A percentile compares a stretch with the other conserved stretches of the same genome.
Conservation (phyloP, 257 asterid genomes). For the Orobanche coerulescens region DNA sequence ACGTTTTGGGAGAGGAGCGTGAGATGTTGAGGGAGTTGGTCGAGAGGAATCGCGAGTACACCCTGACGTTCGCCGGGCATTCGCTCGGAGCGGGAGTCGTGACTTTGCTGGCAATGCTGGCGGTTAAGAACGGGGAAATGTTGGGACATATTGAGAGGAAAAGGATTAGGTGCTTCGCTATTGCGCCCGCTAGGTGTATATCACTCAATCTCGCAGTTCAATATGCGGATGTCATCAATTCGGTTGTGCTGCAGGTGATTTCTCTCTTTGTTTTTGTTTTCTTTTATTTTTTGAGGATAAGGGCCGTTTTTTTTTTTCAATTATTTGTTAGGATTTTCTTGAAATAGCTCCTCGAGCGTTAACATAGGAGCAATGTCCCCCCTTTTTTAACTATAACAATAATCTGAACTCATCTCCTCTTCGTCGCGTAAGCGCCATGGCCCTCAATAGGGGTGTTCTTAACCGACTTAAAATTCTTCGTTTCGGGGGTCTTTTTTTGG, state of each 20-base stretch:
- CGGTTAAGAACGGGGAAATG: conserved; percentile 62
- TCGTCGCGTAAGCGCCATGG: too few relatives aligned
- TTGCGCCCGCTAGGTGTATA: conserved; percentile 96
- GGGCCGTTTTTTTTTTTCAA: neutral
- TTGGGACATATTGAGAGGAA: conserved; percentile 67
- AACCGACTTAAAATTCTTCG: too few relatives aligned
- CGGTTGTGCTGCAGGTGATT: conserved; percentile 78
- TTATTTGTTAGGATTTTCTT: neutral
- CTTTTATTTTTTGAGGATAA: neutral
- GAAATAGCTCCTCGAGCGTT: neutral
- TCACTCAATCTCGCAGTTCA: conserved; percentile 89
- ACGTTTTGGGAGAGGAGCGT: conserved; percentile 61
- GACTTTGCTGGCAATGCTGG: conserved; percentile 72
- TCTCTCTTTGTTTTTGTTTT: neutral
- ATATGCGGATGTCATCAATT: conserved; percentile 89
- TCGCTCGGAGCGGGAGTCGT: conserved; percentile 95
- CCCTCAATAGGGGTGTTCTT: too few relatives aligned
- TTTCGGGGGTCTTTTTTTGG: too few relatives aligned
- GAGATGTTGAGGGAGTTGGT: conserved; percentile 48
- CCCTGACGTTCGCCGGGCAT: conserved; percentile 87
- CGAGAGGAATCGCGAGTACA: conserved; percentile 45
- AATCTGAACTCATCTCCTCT: too few relatives aligned
- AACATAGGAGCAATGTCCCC: too few relatives aligned
- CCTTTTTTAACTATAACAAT: too few relatives aligned
- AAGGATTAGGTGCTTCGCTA: conserved; percentile 84